Base-by-base conservation (phyloP, 2,329 filamentous ascomycete species). In the Zasmidium angulare region DNA sequence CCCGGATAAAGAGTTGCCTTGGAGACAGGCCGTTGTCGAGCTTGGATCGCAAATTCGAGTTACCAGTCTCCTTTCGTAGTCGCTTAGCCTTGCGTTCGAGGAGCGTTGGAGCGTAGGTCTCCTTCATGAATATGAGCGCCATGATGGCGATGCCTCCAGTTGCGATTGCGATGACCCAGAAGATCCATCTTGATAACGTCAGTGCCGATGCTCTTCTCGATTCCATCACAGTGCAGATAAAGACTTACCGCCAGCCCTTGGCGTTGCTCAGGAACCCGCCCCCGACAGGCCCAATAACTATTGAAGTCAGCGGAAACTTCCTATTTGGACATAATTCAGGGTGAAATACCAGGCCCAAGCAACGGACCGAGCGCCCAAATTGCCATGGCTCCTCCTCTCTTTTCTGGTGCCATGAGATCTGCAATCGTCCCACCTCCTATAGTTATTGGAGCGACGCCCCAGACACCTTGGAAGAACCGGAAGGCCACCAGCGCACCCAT, bases 241-340 rank as follows among this genome's bases (percentile, higher is more conserved):
- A 21, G 23, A 17, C 55, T 19, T 90, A 95, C 65, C 90, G 79
- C 91, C 91, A 91, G 0, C 82, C 85, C 9, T 81, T 83, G 56
- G 81, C 76, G 64, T 86, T 75, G 0, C 84, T 78, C 22, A 90
- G 83, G 67, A 86, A 89, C 0, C 84, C 86, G 2, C 86, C 86
- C 0, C 80, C 79, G 1, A 89, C 83, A 0, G 86, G 87, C 0
- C 86, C 87, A 3, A 71, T 49, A 11, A 68, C 67, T 6, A 68
- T 67, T 62, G 65, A 29, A 22, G 31, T 20, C 17, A 59, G 52
- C 12, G 23, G 36, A 31, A 55, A 36, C 59, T 59, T 57, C 29
- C 7, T 14, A 7, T 36, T 36, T 1, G 49, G 48, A 1, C 57
- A n/a, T n/a, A n/a, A n/a, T n/a, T n/a, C n/a, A n/a, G n/a, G n/a